These are phyloP conservation scores for Diplosphaera chodatii DNA, from an alignment of 139 green algal genomes.

Conservation along the genomic window DNA sequence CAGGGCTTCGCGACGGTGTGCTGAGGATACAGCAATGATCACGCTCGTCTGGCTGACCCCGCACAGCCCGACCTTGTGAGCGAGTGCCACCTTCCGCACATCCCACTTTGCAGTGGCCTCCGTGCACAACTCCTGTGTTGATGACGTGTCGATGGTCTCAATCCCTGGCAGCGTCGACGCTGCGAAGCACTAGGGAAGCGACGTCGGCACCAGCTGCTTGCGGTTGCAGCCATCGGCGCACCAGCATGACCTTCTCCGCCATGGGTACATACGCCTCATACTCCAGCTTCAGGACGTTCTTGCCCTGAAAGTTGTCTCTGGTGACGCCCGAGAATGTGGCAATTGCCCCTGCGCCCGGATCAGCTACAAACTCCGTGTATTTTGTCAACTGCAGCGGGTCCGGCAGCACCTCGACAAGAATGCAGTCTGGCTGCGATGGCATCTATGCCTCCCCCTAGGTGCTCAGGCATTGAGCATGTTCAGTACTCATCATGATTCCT, in stretches of 20 bases:
- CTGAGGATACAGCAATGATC: conserved; percentile 84
- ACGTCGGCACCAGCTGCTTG: too few species aligned
- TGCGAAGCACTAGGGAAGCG: too few species aligned
- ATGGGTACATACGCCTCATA: conserved; percentile 96
- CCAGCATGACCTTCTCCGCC: conserved; percentile 76
- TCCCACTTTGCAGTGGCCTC: conserved; percentile 43
- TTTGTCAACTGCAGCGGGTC: conserved; percentile 38
- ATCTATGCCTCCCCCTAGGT: too few species aligned
- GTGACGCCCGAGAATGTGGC: conserved; percentile 86
- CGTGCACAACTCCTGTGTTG: conserved; percentile 65
- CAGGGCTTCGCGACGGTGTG: conserved; percentile 76
- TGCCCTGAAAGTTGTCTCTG: conserved; percentile 86
- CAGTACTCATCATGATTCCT: too few species aligned
- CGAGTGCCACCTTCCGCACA: conserved; percentile 68
- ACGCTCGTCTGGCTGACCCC: conserved; percentile 78
- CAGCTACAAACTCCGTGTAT: conserved; percentile 40
- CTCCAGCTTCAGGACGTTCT: conserved; percentile 76
- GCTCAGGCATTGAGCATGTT: too few species aligned
- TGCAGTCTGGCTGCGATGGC: too few species aligned
- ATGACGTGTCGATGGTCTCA: too few species aligned
- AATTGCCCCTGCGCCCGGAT: conserved; percentile 72
- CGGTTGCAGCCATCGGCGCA: too few species aligned
- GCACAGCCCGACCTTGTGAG: conserved; percentile 73
- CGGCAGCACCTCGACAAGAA: conserved; percentile 1
- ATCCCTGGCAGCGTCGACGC: too few species aligned